These are phyloP conservation scores for Drechslerella coelobrocha DNA, from an alignment of 2,329 filamentous ascomycete species.

Conservation along the genomic window DNA sequence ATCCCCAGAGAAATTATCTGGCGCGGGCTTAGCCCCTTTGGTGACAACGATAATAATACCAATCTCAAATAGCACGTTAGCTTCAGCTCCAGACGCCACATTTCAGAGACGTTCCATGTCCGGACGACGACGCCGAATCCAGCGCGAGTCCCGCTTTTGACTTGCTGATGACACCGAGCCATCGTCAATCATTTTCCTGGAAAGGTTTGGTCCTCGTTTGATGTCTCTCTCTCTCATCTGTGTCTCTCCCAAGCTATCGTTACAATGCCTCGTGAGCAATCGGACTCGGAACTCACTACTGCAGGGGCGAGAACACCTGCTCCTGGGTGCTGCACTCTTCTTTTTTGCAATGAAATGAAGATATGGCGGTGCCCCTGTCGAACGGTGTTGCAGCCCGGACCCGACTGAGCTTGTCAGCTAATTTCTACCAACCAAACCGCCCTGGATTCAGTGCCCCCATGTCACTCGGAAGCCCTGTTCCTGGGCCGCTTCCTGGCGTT, in stretches of 20 bases:
- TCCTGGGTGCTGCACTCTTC: neutral
- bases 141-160: neutral
- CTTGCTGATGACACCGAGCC: neutral
- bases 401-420: slow-evolving; percentile 11
- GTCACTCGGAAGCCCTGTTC: slow-evolving; percentile 26
- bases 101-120: neutral
- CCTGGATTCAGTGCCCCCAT: slow-evolving; percentile 23
- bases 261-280: neutral
- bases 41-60: neutral
- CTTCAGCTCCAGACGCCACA: neutral
- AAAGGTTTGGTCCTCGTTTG: neutral
- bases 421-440: slow-evolving; percentile 45
- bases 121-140: neutral
- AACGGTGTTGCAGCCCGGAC: slow-evolving; percentile 35
- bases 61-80: neutral
- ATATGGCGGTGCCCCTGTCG: slow-evolving; percentile 11
- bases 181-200: neutral
- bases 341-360: neutral
- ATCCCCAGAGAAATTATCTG: too few species aligned
- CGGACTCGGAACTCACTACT: slow-evolving; percentile 3
- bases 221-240: neutral
- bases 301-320: slow-evolving; percentile 16
- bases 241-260: neutral
- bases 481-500: slow-evolving; percentile 33
- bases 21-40: too few species aligned